Evolutionary conservation across 1,139 yeast species (phyloP), one percentile per base, ranked within the genome.

Genomic region (Kazachstania sp.): DNA sequence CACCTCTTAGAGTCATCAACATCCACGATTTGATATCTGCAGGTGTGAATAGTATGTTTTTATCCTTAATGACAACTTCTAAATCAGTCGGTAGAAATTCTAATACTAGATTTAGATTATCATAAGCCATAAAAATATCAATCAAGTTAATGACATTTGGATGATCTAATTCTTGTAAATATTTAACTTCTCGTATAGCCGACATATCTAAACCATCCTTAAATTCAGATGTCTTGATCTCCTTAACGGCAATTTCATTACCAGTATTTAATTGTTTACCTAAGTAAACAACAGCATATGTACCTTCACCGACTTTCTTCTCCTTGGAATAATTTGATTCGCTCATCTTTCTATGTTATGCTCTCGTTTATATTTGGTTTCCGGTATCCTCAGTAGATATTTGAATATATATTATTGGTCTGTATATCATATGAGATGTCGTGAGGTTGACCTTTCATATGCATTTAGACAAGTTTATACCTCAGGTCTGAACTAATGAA

Each of bases 201-300:
- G 95, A 85, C 97, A 94, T 92, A 68, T 94, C 98, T 44, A 94
- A 69, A 0, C 98, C 99, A 68, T 92, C 97, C 64, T 88, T 88
- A 70, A 90, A 90, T 53, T 86, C 83, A 1, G 95, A 95, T 0
- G 95, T 85, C 62, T 94, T 92, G 73, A 94, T 92, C 70, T 88
- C 96, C 63, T 94, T 94, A 54, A 94, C 83, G 56, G 99, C 99
- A 35, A 92, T 83, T 48, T 74, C 73, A 46, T 92, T 69, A 1
- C 56, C 55, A 37, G 78, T 68, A 23, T 75, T 58, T 56, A 81
- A 83, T 49, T 75, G 76, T 12, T 60, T 59, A 1, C 96, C 97
- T 16, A 92, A 73, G 61, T 85, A 92, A 2, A 94, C 99, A 49
- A 90, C 95, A 41, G 98, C 99, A 72, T 92, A 94, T 0, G 99